Evolutionary conservation across 2,329 filamentous ascomycete species (phyloP), one percentile per base, ranked within the genome.

Genomic region (Fusarium nodosum): DNA sequence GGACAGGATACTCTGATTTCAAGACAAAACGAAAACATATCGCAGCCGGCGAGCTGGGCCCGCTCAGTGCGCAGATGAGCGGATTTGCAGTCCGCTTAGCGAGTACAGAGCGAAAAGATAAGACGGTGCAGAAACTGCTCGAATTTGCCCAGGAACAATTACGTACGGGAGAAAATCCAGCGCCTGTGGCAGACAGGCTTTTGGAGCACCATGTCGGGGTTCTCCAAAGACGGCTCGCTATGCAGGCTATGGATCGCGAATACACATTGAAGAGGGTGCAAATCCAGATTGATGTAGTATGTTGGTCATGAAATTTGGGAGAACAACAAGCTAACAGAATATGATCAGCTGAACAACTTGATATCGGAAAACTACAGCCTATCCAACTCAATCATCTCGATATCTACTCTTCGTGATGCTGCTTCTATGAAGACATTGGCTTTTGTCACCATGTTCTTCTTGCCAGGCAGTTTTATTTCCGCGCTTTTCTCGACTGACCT

Each of bases 401-500:
- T 76, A 20, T 77, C 76, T 15, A 80, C 76, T 56, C 77, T 79
- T 56, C 78, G 80, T 18, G 80, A 82, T 55, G 79, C 80, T n/a
- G 77, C 79, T 1, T 80, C 80, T 4, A 82, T 82, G 81, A 82
- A 81, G 74, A 82, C 79, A 10, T 65, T 82, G 24, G 81, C 81
- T 20, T 73, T 82, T 22, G 79, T 82, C 22, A 80, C 81, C 60
- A 82, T 82, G 80, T 76, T 82, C 36, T 82, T 82, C 66, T 74
- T 82, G 3, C 81, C 81, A 0, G 80, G 80, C 1, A 82, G 77
- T 57, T 82, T 82, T 54, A 75, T 82, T 18, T 80, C 81, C 1
- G 79, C 80, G 3, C 74, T 82, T n/a, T 82, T 82, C 64, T 80
- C 79, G 5, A 79, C 78, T 10, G 39, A 73, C 8, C 71, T 76